These are phyloP conservation scores for Pestalotiopsis sp. DNA, from an alignment of 2,329 filamentous ascomycete species.

Conservation along the genomic window DNA sequence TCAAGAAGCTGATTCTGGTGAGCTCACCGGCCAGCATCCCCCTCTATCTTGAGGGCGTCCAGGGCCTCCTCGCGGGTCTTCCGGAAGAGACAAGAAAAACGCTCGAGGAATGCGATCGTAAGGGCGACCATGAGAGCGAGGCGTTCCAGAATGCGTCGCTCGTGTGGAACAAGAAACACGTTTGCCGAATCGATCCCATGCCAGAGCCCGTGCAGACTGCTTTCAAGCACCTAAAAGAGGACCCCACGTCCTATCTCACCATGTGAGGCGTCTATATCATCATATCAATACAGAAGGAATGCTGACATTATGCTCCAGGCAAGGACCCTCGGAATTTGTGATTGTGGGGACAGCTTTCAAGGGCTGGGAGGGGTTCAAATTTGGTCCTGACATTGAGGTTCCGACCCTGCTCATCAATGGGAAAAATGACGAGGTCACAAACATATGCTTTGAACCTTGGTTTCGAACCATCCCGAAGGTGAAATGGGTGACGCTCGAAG, in stretches of 20 bases:
- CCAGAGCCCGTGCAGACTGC: neutral
- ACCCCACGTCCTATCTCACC: neutral
- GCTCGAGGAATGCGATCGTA: neutral
- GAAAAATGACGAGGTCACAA: conserved; percentile 26
- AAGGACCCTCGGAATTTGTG: conserved; percentile 20
- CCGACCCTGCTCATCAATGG: conserved; percentile 23
- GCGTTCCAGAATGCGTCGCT: neutral
- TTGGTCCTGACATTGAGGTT: conserved; percentile 17
- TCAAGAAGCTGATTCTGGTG: neutral
- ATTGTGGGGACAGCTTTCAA: conserved; percentile 17
- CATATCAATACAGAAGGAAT: neutral
- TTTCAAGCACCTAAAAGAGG: neutral
- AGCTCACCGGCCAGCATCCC: neutral
- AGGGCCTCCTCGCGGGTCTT: neutral
- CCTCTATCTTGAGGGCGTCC: neutral
- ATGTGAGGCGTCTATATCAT: neutral
- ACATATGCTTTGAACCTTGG: conserved; percentile 23
- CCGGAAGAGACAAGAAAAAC: neutral
- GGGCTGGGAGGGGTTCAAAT: conserved; percentile 19
- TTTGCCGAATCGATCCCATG: neutral
- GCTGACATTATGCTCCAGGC: conserved; percentile 11
- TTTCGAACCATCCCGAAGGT: conserved; percentile 25
- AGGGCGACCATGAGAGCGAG: neutral
- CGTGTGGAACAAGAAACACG: neutral
- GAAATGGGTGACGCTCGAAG: conserved; percentile 22